Base-by-base conservation (phyloP, 257 asterid species). In the Scutellaria minor region DNA sequence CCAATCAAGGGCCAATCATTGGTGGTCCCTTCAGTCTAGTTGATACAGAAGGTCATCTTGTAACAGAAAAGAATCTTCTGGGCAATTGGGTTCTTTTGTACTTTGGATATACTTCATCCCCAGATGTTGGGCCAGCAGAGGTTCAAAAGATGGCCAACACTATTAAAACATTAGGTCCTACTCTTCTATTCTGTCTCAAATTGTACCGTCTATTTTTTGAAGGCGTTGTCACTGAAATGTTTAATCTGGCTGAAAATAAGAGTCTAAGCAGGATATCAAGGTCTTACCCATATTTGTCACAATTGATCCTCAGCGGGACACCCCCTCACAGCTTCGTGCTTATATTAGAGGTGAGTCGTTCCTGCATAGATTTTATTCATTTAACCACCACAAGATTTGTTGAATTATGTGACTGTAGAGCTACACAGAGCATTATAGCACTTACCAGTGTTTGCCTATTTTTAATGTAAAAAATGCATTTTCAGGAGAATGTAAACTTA, bases 51-150 rank as follows among this genome's bases (percentile, higher is more conserved):
- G 86, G 89, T n/a, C 88, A 13, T 39, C 12, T 77, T 66, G 89
- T 95, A 55, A 95, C 90, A n/a, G 97, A 95, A 77, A 85, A 83
- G 72, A 84, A 80, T 85, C 88, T 92, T 79, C 75, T 82, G 67
- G 98, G 98, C 53, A 88, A 85, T 74, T 95, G 99, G 98, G 90
- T 92, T 81, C 96, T 95, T 70, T 69, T 95, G 58, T 90, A 90
- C 79, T 95, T 95, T 27, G 96, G 96, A 55, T 92, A 92, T 77
- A 95, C 98, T 75, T 88, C 97, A 47, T 95, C 99, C 74, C 99
- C 99, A 45, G 99, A 95, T 82, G 80, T 90, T 80, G 99, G 99
- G 72, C 98, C 99, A 15, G 88, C 95, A 37, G 99, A 92, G 84
- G 87, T 90, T 82, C 91, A 78, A 70, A 95, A 95, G 85, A 90